A percentile compares a stretch with the other conserved stretches of the same genome.
Conservation (phyloP, 768 basidiomycete species). For the Termitomyces sp. region DNA sequence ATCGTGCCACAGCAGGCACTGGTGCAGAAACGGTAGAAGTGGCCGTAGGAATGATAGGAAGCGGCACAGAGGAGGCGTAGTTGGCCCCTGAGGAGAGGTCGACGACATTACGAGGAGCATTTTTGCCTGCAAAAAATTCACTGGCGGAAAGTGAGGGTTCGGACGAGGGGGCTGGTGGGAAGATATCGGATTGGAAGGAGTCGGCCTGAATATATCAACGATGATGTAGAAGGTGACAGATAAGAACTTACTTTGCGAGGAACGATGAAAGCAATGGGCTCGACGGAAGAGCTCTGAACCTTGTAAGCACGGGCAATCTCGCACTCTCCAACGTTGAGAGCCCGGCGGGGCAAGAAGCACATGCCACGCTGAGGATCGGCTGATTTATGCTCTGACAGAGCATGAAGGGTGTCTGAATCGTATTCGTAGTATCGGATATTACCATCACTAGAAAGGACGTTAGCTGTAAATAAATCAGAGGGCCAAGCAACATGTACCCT, state of each 20-base stretch:
- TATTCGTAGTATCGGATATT: slow-evolving; percentile 98
- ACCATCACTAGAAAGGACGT: slow-evolving; percentile 60
- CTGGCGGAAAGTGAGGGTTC: slow-evolving; percentile 76
- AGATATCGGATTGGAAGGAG: slow-evolving; percentile 96
- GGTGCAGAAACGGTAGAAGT: slow-evolving; percentile 20
- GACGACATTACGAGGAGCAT: slow-evolving; percentile 70
- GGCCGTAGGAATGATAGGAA: slow-evolving; percentile 32
- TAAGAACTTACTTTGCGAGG: slow-evolving; percentile 69
- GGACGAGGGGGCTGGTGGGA: slow-evolving; percentile 81
- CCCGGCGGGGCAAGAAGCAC: slow-evolving; percentile 92
- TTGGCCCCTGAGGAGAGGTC: slow-evolving; percentile 63
- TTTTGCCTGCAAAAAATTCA: slow-evolving; percentile 88
- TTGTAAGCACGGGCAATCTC: slow-evolving; percentile 97
- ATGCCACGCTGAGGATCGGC: slow-evolving; percentile 94
- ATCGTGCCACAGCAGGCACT: slow-evolving; percentile 3
- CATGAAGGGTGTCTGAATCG: slow-evolving; percentile 76
- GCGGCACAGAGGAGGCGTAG: slow-evolving; percentile 24
- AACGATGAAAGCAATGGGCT: slow-evolving; percentile 93
- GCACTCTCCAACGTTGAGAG: slow-evolving; percentile 83
- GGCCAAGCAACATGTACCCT: slow-evolving; percentile 47
- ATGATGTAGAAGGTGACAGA: background rate
- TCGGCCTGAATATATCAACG: slow-evolving; percentile 54
- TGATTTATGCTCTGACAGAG: slow-evolving; percentile 81
- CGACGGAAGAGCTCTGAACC: slow-evolving; percentile 63
- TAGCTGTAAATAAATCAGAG: background rate